Evolutionary conservation across 305 asterid species (phyloP), one percentile per base, ranked within the genome.

Genomic region (Solanum hybrid): DNA sequence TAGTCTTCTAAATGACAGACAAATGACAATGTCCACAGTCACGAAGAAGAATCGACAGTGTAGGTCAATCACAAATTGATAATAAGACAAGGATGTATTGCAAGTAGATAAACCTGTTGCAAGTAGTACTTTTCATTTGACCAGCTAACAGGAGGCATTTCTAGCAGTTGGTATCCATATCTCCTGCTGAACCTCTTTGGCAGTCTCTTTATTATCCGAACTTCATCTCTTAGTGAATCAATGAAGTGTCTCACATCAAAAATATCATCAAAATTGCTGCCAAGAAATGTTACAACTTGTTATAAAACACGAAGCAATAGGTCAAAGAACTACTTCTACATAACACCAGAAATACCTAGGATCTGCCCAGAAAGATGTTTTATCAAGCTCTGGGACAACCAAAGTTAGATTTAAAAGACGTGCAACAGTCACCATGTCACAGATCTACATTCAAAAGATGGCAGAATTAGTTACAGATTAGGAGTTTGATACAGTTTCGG

Each of bases 91-190:
- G 89, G 41, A 51, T 72, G 79, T 34, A 85, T 41, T 33, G 36
- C 37, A 89, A 79, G 45, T 13, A 89, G 37, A 87, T 91, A 76
- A 68, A 97, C 99, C 99, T 97, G 98, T 89, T 96, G 93, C 95
- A 97, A 91, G 93, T 98, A 98, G 95, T 98, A 98, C 80, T 97
- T 96, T 90, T 98, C 99, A 90, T 92, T 96, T 57, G 99, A 98
- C 99, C 99, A 98, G 95, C 99, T 98, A 90, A 97, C 95, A 85
- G 99, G 99, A 90, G 98, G 96, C 98, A 97, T 98, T 89, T 78
- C 95, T 73, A 95, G 94, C 45, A 94, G 96, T 90, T 94, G 97
- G 93, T 93, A 91, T 89, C 96, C 96, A 92, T 93, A 89, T 91
- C 94, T 93, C 89, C 90, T 90, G 88, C 97, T 93, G 89, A 94